Evolutionary conservation across 345 rosid genomes (phyloP), one percentile per base, ranked within the genome.

Genomic region (Tarenaya hassleriana): DNA sequence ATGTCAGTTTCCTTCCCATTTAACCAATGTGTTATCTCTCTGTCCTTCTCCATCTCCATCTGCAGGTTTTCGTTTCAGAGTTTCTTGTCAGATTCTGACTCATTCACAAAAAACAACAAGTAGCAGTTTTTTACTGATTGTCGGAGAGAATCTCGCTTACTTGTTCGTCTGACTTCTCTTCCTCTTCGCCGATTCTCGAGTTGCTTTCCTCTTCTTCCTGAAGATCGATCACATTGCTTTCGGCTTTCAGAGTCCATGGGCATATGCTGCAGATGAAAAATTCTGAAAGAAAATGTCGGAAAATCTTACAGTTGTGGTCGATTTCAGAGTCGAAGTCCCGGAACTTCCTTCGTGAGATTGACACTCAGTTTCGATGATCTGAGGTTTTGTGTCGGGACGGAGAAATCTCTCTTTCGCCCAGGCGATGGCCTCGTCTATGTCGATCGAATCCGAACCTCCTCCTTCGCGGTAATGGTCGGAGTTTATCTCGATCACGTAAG

Each of bases 401-500:
- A 24, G 77, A 47, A 64, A 78, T 55, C 67, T 78, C 73, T 83
- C 84, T 61, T 72, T 83, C 4, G 84, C 86, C 91, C 91, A 80
- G 0, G 86, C 88, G 10, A 84, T 75, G 52, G 89, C 80, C 62
- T 77, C 91, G 51, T 86, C 88, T 38, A 74, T 68, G 7, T 73
- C 75, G 45, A 73, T 76, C 6, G 80, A 77, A 70, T 73, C 92
- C 0, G 64, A 58, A 1, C 45, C 19, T 0, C 39, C n/a, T 3
- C 62, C 74, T 13, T 71, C 78, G 56, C 64, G 66, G 15, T 37
- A 37, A 37, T 13, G 57, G 27, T 81, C 80, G 19, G 89, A 74
- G 68, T 75, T 84, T 59, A 88, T 83, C 63, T 92, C 98, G 8
- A 88, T 87, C 7, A 92, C 95, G 33, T 79, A 92, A 34, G 98